Conservation (phyloP, 2,329 filamentous ascomycete species). For the Claviceps sp. region DNA sequence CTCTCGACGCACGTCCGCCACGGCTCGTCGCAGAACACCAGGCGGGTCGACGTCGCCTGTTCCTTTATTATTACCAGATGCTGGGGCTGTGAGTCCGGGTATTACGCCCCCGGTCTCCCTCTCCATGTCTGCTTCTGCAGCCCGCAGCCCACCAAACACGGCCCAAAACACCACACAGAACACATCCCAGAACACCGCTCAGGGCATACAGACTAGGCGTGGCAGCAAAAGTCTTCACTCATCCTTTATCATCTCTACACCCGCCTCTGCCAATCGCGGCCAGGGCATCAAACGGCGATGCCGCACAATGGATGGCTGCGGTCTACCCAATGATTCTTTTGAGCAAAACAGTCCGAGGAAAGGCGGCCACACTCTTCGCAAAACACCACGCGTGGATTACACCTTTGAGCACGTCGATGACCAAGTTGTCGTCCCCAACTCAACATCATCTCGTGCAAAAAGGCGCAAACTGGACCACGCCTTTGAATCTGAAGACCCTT, state of each 20-base stretch:
- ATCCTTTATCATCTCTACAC: slow-evolving; percentile 24
- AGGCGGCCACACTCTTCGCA: slow-evolving; percentile 45
- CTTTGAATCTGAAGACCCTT: slow-evolving; percentile 21
- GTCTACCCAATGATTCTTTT: slow-evolving; percentile 25
- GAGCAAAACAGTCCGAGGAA: slow-evolving; percentile 38
- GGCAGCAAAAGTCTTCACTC: slow-evolving; percentile 22
- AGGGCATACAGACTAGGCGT: slow-evolving; percentile 11
- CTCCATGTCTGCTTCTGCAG: slow-evolving; percentile 13
- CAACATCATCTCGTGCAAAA: slow-evolving; percentile 20
- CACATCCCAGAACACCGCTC: not conserved
- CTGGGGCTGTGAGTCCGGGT: slow-evolving; percentile 9
- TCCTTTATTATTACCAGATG: slow-evolving; percentile 19
- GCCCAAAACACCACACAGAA: slow-evolving; percentile 10
- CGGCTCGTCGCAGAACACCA: slow-evolving; percentile 19
- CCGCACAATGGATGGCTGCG: slow-evolving; percentile 27
- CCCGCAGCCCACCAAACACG: slow-evolving; percentile 17
- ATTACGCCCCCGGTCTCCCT: not conserved
- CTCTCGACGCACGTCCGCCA: slow-evolving; percentile 20
- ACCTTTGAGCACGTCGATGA: slow-evolving; percentile 39
- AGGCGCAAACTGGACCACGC: slow-evolving; percentile 24
- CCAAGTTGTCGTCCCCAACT: slow-evolving; percentile 25
- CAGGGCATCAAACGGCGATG: slow-evolving; percentile 27
- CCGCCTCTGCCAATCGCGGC: slow-evolving; percentile 13
- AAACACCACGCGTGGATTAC: slow-evolving; percentile 44
- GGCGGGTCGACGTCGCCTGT: slow-evolving; percentile 20